Evolutionary conservation across 2,329 filamentous ascomycete genomes (phyloP).

Genomic region (Beauveria brongniartii): DNA sequence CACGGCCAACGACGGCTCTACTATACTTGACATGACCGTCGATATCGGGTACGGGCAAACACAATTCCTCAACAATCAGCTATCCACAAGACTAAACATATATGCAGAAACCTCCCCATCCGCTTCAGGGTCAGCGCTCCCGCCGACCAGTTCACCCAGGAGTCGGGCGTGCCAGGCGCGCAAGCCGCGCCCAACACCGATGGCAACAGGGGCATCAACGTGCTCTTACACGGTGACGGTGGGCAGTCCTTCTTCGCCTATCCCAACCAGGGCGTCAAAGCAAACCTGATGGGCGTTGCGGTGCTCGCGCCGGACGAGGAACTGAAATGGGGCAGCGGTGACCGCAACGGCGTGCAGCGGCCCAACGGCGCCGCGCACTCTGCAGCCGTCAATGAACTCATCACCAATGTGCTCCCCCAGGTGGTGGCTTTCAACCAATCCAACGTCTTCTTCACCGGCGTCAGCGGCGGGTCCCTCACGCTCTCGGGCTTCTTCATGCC

Average conservation of each 20-base stretch:
- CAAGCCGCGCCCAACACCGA: conserved; percentile 20
- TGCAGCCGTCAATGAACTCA: conserved; percentile 45
- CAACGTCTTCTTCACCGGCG: conserved; percentile 50
- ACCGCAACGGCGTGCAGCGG: conserved; percentile 36
- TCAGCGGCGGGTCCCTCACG: conserved; percentile 45
- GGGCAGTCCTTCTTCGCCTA: conserved; percentile 52
- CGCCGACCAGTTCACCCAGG: conserved; percentile 42
- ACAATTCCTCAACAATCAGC: conserved; percentile 10
- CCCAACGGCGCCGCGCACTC: conserved; percentile 48
- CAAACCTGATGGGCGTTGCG: conserved; percentile 43
- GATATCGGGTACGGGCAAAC: conserved; percentile 40
- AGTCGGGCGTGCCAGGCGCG: conserved; percentile 40
- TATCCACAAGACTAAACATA: not conserved
- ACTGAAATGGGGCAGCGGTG: conserved; percentile 50
- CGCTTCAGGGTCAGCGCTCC: conserved; percentile 49
- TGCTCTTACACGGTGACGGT: conserved; percentile 52
- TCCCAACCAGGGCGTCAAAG: conserved; percentile 45
- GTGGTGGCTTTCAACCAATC: conserved; percentile 44
- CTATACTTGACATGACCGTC: conserved; percentile 46
- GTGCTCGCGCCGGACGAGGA: conserved; percentile 46
- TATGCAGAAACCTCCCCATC: conserved; percentile 38
- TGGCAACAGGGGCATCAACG: conserved; percentile 42
- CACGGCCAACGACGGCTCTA: conserved; percentile 44
- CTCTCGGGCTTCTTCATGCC: conserved; percentile 52
- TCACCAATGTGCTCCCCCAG: conserved; percentile 40